A percentile compares a stretch with the other conserved stretches of the same genome.
Conservation (phyloP, 83 land plant genomes). For the Picea mariana region DNA sequence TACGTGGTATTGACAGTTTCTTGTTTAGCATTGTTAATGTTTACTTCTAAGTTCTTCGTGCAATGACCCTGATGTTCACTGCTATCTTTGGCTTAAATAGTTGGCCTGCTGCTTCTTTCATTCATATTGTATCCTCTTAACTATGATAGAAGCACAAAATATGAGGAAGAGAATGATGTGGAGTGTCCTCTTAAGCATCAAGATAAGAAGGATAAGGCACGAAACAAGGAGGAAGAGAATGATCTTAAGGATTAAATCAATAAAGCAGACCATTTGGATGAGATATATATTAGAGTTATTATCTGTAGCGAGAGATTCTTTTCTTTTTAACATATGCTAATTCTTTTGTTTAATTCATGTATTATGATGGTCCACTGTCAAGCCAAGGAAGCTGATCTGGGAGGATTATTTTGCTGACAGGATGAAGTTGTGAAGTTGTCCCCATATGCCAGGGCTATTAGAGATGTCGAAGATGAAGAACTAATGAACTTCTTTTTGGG, state of each 20-base stretch:
- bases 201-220: too few relatives aligned
- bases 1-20: slow-evolving; percentile 15
- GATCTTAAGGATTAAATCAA: background rate
- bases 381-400: background rate
- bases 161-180: background rate
- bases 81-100: background rate
- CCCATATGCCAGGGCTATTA: slow-evolving; percentile 90
- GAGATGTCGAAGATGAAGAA: slow-evolving; percentile 98
- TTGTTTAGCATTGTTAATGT: slow-evolving; percentile 1
- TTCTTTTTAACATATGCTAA: background rate
- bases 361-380: background rate
- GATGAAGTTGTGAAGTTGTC: slow-evolving; percentile 94
- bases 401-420: slow-evolving; percentile 33
- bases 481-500: slow-evolving; percentile 86
- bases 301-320: background rate
- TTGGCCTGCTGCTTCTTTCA: slow-evolving; percentile 1
- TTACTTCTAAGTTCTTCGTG: background rate
- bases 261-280: background rate
- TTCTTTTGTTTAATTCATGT: background rate
- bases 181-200: background rate
- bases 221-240: background rate
- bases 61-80: background rate
- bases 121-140: background rate
- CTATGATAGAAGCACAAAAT: background rate
- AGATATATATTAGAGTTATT: background rate